Base-by-base conservation (phyloP, 176 grass and related monocot species). In the Carex littledalei region DNA sequence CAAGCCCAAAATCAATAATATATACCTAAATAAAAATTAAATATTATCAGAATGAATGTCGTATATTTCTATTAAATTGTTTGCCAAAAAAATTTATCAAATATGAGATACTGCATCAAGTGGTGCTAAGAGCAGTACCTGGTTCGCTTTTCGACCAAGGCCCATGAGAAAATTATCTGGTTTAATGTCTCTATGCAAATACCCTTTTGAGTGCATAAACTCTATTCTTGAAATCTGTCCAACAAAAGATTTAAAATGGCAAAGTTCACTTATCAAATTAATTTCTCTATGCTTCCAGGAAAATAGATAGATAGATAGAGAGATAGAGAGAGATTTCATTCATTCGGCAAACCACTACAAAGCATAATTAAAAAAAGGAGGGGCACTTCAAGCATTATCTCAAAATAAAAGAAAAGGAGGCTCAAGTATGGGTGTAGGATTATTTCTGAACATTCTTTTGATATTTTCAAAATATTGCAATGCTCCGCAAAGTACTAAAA, bases 111-210 rank as follows among this genome's bases (percentile, higher is more conserved):
- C 73, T 3, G 29, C 45, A 17, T 53, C 50, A 78, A 78, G 45
- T 53, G 71, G 71, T 53, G 21, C 43, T 74, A 67, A 35, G 58
- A 6, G 6, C 17, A 78, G 18, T 89, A 98, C 96, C 91, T 98
- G 93, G 72, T 95, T 95, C 78, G 91, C 91, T 86, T 95, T 93
- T 56, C 90, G 81, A 85, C 96, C 93, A 20, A 98, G 91, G 61
- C 96, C 96, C 96, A 98, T 95, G 22, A 98, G 78, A 89, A 98
- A 98, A 81, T 98, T 98, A 84, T 98, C 91, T 73, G 96, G 96
- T 85, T 98, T 98, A 54, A 98, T 92, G 41, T 98, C 96, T 84
- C 96, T 85, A 82, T 98, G 96, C 53, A 98, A 89, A 87, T 93
- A 98, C 50, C 96, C 96, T 90, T 94, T 98, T n/a, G 96, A 98